Conservation (phyloP, 129 eudicot species). For the Ambrosia trifida region DNA sequence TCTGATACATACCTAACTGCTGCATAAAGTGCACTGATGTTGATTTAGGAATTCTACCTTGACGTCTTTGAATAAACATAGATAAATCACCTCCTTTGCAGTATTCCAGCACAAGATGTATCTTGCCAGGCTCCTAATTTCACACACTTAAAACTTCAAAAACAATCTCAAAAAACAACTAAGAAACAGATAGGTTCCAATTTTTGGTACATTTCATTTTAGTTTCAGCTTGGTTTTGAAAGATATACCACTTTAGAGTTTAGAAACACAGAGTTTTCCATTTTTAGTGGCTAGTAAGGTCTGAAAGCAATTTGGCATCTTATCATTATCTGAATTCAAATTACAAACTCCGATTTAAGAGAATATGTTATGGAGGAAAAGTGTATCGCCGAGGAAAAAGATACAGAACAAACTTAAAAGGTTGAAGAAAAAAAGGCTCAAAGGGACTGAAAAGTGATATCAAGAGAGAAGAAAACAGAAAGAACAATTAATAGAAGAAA, state of each 20-base stretch:
- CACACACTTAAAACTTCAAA: constrained; percentile 26
- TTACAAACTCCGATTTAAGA: neutral
- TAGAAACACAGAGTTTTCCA: neutral
- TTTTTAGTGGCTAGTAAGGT: neutral
- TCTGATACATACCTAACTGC: constrained; percentile 71
- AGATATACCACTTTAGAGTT: neutral
- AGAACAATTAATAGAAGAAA: neutral
- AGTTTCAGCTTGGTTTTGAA: neutral
- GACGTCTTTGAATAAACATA: constrained; percentile 71
- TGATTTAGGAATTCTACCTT: constrained; percentile 82
- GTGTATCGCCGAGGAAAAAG: neutral
- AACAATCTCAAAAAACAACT: constrained; percentile 6
- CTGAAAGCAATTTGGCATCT: constrained; percentile 5
- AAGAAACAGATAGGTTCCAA: constrained; percentile 40
- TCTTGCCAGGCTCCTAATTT: constrained; percentile 80
- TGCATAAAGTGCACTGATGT: constrained; percentile 87
- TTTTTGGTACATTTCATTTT: neutral
- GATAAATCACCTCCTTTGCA: constrained; percentile 97
- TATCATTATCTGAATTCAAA: neutral
- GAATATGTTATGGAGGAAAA: constrained; percentile 4
- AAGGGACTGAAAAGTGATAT: neutral
- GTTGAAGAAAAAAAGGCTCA: neutral
- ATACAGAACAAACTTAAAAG: neutral
- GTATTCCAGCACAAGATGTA: constrained; percentile 85
- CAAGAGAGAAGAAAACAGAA: neutral